Evolutionary conservation across 495 filamentous ascomycete genomes (phyloP).

Genomic region (Aspergillus sclerotiicarbonarius): DNA sequence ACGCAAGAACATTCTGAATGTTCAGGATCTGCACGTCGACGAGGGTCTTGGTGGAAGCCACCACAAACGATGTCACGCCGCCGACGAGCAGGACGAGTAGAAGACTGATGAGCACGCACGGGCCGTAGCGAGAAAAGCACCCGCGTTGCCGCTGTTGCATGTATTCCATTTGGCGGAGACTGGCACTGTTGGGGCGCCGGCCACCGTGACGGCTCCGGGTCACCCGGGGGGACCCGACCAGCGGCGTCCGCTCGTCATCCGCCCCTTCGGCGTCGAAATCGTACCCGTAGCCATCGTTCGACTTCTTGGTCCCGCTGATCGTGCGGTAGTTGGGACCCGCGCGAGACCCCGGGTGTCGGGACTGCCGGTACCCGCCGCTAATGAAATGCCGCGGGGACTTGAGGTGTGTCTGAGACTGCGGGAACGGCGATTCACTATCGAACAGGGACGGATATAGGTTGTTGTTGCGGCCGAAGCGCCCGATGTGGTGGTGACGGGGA

Average conservation of each 20-base stretch:
- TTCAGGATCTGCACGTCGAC: conserved; percentile 69
- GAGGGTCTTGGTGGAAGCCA: conserved; percentile 87
- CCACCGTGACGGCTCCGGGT: conserved; percentile 58
- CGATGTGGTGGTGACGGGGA: conserved; percentile 71
- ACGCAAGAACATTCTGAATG: conserved; percentile 86
- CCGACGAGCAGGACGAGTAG: conserved; percentile 75
- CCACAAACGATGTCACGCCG: conserved; percentile 79
- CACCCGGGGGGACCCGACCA: conserved; percentile 66
- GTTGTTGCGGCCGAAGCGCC: conserved; percentile 66
- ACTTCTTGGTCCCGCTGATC: conserved; percentile 48
- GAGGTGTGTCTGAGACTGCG: conserved; percentile 43
- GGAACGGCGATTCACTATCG: conserved; percentile 72
- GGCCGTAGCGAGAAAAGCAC: conserved; percentile 69
- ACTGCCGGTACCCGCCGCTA: conserved; percentile 34
- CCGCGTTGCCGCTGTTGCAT: conserved; percentile 65
- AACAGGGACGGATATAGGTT: conserved; percentile 67
- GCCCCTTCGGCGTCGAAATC: conserved; percentile 74
- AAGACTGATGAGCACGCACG: conserved; percentile 71
- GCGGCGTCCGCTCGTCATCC: conserved; percentile 87
- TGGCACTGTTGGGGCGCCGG: conserved; percentile 56
- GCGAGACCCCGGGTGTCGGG: conserved; percentile 34
- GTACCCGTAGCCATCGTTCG: conserved; percentile 57
- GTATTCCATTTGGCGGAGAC: conserved; percentile 71
- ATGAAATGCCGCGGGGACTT: conserved; percentile 62
- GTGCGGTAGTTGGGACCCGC: conserved; percentile 38